Evolutionary conservation across 495 filamentous ascomycete genomes (phyloP).

Genomic region (Podospora pseudoanserina): DNA sequence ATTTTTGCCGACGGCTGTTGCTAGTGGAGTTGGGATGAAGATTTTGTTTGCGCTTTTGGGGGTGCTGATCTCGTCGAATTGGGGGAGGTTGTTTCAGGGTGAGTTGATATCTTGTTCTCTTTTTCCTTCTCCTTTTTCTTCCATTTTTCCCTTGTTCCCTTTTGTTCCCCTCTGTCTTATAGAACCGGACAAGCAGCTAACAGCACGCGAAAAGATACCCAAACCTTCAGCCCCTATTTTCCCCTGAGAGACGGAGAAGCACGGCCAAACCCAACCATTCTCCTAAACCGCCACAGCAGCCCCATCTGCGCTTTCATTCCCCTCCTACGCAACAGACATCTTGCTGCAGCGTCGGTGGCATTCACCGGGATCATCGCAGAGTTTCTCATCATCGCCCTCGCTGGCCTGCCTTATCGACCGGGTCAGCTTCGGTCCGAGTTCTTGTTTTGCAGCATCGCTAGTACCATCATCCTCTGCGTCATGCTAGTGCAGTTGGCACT

Average conservation of each 20-base stretch:
- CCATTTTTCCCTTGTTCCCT: background rate
- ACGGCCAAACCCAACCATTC: constrained; percentile 24
- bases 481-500: constrained; percentile 26
- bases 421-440: constrained; percentile 32
- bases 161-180: background rate
- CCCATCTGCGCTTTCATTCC: constrained; percentile 30
- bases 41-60: constrained; percentile 23
- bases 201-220: constrained; percentile 11
- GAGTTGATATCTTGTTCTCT: background rate
- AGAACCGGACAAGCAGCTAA: background rate
- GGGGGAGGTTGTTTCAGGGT: constrained; percentile 22
- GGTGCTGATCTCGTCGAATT: constrained; percentile 21
- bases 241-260: constrained; percentile 15
- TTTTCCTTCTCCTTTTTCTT: background rate
- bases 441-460: constrained; percentile 25
- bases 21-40: constrained; percentile 16
- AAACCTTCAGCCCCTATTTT: constrained; percentile 23
- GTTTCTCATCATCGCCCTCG: constrained; percentile 29
- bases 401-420: constrained; percentile 31
- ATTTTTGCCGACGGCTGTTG: constrained; percentile 12
- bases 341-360: constrained; percentile 24
- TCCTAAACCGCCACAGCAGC: constrained; percentile 22
- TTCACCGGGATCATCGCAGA: constrained; percentile 27
- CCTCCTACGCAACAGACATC: constrained; percentile 22
- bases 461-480: constrained; percentile 20